Evolutionary conservation across 1,284 basidiomycete species (phyloP).

Genomic region (Malassezia yamatoensis): DNA sequence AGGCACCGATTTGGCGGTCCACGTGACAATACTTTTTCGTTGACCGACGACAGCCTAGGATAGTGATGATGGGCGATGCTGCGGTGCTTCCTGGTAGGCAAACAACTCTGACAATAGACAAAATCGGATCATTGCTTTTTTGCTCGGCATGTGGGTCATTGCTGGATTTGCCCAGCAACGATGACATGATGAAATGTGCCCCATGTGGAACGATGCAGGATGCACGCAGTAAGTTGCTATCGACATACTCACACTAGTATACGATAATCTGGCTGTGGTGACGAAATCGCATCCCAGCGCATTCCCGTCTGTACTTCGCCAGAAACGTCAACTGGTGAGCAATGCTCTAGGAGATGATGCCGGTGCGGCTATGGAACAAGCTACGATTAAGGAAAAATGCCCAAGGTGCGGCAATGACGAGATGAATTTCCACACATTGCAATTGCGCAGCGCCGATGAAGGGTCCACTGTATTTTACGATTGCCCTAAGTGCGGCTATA

Average conservation of each 20-base stretch:
- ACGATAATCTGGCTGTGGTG: conserved; percentile 79
- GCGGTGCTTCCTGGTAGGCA: conserved; percentile 2
- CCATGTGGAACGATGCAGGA: conserved; percentile 79
- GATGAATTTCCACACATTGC: conserved; percentile 51
- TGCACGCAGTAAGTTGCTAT: conserved; percentile 29
- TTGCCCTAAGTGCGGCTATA: conserved; percentile 47
- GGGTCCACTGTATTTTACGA: conserved; percentile 49
- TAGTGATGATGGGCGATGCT: neutral
- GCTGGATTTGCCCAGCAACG: conserved; percentile 70
- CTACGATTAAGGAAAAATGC: conserved; percentile 80
- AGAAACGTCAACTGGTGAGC: conserved; percentile 76
- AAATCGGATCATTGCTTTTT: conserved; percentile 75
- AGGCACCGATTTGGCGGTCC: neutral
- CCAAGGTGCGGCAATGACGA: conserved; percentile 63
- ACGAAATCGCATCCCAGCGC: conserved; percentile 85
- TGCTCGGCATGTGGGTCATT: conserved; percentile 85
- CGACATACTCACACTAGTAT: conserved; percentile 56
- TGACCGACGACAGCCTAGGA: too few species aligned
- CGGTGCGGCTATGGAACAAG: conserved; percentile 24
- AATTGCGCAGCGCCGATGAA: conserved; percentile 50
- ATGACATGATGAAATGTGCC: conserved; percentile 68
- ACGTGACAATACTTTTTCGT: conserved; percentile 13
- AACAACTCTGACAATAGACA: conserved; percentile 18
- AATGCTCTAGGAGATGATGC: conserved; percentile 20
- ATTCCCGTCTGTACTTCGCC: conserved; percentile 77